Evolutionary conservation across 495 filamentous ascomycete species (phyloP), one percentile per base, ranked within the genome.

Genomic region (Recurvomyces mirabilis): DNA sequence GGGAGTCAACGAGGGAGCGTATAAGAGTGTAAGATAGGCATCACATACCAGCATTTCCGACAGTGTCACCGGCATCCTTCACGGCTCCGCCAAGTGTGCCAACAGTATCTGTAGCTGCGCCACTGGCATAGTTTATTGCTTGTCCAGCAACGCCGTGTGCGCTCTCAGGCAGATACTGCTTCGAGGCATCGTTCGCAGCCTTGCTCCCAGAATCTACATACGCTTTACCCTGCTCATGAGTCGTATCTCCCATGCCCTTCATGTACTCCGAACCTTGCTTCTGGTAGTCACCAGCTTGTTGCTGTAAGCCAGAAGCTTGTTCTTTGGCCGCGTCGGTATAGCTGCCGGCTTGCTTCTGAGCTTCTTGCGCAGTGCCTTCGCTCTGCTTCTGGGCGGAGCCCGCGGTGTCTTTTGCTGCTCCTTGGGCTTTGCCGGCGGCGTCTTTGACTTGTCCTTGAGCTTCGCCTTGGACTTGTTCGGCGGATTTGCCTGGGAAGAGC

Each of bases 11-110:
- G 14, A 12, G 5, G 5, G 14, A 7, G 36, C 32, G 13, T 3
- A 10, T 26, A 10, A 20, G 12, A 6, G 34, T 41, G n/a, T 22
- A 11, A 44, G 9, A n/a, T 2, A 25, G 5, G 5, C 10, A 17
- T 19, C 11, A 6, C 30, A n/a, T 30, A 29, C n/a, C 43, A 14
- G 45, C 45, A 22, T 46, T 46, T 9, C 43, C 43, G 2, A 46
- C 43, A 9, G 43, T 46, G 24, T 46, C 43, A 2, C 33, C 43
- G 13, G 23, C 9, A 32, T 46, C 35, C 36, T 46, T 46, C 14
- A 38, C 33, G 2, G 30, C 42, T 1, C 42, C 42, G 5, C 42
- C 42, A 3, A 45, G 5, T 21, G 42, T 45, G 2, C 42, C 42
- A 2, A 45, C 42, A 10, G 42, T 45, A 6, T 32, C 42, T 7